Evolutionary conservation across 2,329 filamentous ascomycete genomes (phyloP), one percentile per base, ranked within the genome.

Genomic region (Colletotrichum trifolii): DNA sequence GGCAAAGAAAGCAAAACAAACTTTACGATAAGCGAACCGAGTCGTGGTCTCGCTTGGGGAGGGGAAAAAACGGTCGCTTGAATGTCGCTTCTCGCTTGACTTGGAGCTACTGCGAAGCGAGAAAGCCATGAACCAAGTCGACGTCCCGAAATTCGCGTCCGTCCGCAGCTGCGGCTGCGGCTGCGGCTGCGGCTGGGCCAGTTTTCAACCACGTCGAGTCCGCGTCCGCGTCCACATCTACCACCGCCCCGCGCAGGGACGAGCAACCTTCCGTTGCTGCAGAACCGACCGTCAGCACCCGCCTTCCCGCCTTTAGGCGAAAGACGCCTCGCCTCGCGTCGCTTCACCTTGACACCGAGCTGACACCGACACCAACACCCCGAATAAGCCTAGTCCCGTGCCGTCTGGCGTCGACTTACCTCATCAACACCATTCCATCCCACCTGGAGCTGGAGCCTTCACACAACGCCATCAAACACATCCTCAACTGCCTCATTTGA

Each of bases 51-150:
- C 55, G 60, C 54, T 25, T 25, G 35, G 33, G 43, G 17, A 38
- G 12, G 12, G 49, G 42, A 47, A 54, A 62, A 54, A 54, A 62
- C 47, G 62, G 54, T 65, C 65, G 67, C 60, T 69, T 71, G 67
- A 35, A 67, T 68, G 70, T 76, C 72, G 73, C 72, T 75, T 74
- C 71, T 78, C 73, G 75, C 74, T 77, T 77, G 72, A 69, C 69
- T 67, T 69, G 68, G 68, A 74, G 72, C 74, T 77, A 75, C 73
- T 71, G 69, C 68, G 72, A 76, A 77, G 75, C 74, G 74, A 78
- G 70, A 63, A 25, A 70, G 64, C 66, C 61, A 62, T 61, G 67
- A 48, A 58, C 46, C 54, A 54, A 47, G 47, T 47, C 45, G 42
- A 40, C 57, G 64, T 58, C 49, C 59, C 59, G 54, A 60, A 60